A percentile compares a stretch with the other conserved stretches of the same genome.
Evolutionary conservation across 148 eudicot species (phyloP).

Genomic region (Silene latifolia): DNA sequence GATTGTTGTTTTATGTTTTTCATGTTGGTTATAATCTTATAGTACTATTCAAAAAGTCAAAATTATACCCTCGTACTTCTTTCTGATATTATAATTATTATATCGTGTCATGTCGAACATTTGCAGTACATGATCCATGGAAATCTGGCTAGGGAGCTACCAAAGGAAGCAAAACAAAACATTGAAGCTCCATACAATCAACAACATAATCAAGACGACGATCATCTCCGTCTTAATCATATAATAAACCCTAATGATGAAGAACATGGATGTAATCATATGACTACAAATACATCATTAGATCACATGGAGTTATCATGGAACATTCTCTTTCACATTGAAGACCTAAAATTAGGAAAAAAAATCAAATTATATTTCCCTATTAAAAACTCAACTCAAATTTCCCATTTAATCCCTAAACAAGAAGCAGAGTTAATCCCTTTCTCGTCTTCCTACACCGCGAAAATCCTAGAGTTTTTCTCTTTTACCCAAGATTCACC

Average conservation of each 20-base stretch:
- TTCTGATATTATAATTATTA: neutral
- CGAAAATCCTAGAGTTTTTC: conserved; percentile 37
- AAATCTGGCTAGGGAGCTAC: conserved; percentile 23
- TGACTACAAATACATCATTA: conserved; percentile 2
- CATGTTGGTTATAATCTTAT: neutral
- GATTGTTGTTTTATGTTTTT: neutral
- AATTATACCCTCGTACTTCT: neutral
- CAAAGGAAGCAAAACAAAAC: conserved; percentile 14
- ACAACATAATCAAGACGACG: neutral
- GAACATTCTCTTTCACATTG: conserved; percentile 42
- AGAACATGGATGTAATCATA: conserved; percentile 14
- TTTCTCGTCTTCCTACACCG: conserved; percentile 38
- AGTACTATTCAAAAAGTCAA: neutral
- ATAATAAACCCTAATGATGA: neutral
- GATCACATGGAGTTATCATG: conserved; percentile 40
- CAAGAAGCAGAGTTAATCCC: conserved; percentile 56
- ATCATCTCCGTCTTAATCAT: conserved; percentile 21
- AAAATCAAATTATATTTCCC: conserved; percentile 47
- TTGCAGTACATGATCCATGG: conserved; percentile 27
- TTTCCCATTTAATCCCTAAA: conserved; percentile 43
- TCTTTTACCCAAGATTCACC: conserved; percentile 34
- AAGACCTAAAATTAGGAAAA: conserved; percentile 43
- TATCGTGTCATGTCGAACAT: neutral
- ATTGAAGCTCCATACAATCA: conserved; percentile 11
- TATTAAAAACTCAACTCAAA: conserved; percentile 30